Percentiles rank a stretch among this genome's conserved stretches.
Evolutionary conservation across 805 yeast genomes (phyloP).

Genomic region (Spathaspora sp.): DNA sequence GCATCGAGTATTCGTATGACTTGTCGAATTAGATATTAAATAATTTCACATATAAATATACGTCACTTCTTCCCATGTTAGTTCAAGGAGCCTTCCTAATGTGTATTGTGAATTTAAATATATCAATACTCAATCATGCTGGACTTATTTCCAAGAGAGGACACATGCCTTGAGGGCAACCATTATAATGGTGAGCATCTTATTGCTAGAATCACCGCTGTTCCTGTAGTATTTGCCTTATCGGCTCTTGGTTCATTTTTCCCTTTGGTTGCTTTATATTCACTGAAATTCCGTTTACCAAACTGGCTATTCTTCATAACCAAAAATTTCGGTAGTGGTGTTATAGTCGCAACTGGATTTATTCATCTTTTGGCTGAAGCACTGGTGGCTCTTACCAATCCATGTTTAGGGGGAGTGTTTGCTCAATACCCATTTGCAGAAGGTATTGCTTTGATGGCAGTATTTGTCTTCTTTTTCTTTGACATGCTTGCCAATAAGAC

Average conservation of each 20-base stretch:
- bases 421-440: slow-evolving; percentile 29
- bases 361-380: slow-evolving; percentile 33
- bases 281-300: slow-evolving; percentile 19
- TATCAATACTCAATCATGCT: not conserved
- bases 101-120: too few relatives aligned
- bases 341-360: slow-evolving; percentile 33
- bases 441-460: slow-evolving; percentile 29
- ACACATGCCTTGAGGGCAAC: slow-evolving; percentile 11
- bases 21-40: too few relatives aligned
- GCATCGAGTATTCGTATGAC: too few relatives aligned
- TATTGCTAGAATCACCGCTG: slow-evolving; percentile 24
- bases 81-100: too few relatives aligned
- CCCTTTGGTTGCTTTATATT: slow-evolving; percentile 23
- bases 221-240: slow-evolving; percentile 26
- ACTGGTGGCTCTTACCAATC: slow-evolving; percentile 17
- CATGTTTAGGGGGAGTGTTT: slow-evolving; percentile 25
- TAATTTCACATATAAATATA: too few relatives aligned
- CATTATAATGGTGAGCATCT: slow-evolving; percentile 20
- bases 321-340: slow-evolving; percentile 32
- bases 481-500: slow-evolving; percentile 22
- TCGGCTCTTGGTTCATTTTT: slow-evolving; percentile 29
- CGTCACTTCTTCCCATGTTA: too few relatives aligned
- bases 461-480: slow-evolving; percentile 25
- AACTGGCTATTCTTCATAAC: slow-evolving; percentile 22
- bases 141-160: not conserved